These are phyloP conservation scores for Leishmania arabica DNA, from an alignment of 208 protist species.

Conservation along the genomic window DNA sequence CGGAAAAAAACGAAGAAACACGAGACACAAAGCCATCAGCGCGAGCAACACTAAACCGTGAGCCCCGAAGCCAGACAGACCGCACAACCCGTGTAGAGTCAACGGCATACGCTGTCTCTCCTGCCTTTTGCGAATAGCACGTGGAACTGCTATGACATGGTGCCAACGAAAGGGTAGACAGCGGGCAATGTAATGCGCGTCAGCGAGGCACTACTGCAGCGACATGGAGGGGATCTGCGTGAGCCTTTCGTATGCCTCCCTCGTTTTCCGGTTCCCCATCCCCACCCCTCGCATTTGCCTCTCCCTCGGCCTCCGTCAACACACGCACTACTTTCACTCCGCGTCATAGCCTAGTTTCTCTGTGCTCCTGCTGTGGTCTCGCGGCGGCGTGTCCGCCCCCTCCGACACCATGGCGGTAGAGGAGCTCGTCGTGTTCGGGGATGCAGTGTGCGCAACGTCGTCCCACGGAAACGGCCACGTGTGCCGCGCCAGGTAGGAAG, in stretches of 20 bases:
- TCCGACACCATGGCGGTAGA: constrained; percentile 31
- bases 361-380: background rate
- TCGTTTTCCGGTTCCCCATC: background rate
- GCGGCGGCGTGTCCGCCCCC: constrained; percentile 17
- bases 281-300: background rate
- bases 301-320: background rate
- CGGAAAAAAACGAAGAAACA: background rate
- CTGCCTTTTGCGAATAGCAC: background rate
- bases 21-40: background rate
- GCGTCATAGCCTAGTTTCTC: constrained; percentile 7
- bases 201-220: background rate
- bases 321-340: constrained; percentile 6
- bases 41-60: background rate
- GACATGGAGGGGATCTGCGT: background rate
- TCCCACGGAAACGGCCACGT: constrained; percentile 68
- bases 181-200: background rate
- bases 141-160: background rate
- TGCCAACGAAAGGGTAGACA: background rate
- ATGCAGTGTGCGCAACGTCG: constrained; percentile 5
- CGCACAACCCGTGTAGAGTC: background rate
- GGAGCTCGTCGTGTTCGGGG: constrained; percentile 19
- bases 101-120: background rate
- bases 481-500: constrained; percentile 63
- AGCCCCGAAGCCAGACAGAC: background rate
- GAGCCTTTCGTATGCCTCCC: background rate